phyloP scores from a whole-genome alignment of 352 stramenopile species.

The Blastocystis sp. region DNA sequence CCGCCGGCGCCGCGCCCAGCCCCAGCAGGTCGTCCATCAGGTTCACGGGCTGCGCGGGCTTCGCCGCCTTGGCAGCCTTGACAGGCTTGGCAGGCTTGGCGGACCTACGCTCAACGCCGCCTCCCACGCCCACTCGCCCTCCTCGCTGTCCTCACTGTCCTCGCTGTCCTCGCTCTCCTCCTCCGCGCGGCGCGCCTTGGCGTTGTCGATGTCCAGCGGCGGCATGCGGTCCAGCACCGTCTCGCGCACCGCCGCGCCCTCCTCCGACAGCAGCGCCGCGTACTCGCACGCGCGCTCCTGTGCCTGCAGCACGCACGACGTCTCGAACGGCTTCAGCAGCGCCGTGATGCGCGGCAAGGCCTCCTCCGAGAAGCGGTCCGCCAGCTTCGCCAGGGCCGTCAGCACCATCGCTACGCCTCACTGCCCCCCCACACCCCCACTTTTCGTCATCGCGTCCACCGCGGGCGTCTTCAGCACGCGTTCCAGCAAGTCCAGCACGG shows the following conservation, averaged over 20 bases:
- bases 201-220: slow-evolving; percentile 76
- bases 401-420: slow-evolving; percentile 55
- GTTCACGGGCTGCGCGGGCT: too few species aligned
- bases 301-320: slow-evolving; percentile 80
- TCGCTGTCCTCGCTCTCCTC: neutral
- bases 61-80: neutral
- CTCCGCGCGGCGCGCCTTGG: slow-evolving; percentile 26
- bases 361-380: slow-evolving; percentile 81
- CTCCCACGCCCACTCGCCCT: neutral
- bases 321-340: slow-evolving; percentile 84
- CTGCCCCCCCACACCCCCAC: neutral
- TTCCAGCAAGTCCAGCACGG: slow-evolving; percentile 72
- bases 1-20: neutral
- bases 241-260: slow-evolving; percentile 67
- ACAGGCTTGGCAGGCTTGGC: too few species aligned
- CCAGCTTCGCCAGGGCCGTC: slow-evolving; percentile 81
- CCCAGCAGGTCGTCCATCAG: slow-evolving; percentile 62
- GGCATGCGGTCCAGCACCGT: slow-evolving; percentile 77
- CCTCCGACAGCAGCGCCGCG: slow-evolving; percentile 16
- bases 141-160: neutral
- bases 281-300: slow-evolving; percentile 92
- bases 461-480: slow-evolving; percentile 81
- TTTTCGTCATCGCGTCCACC: slow-evolving; percentile 74
- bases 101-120: neutral
- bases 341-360: slow-evolving; percentile 73